phyloP scores from a whole-genome alignment of 257 asterid genomes.

The Jacaranda mimosifolia region DNA sequence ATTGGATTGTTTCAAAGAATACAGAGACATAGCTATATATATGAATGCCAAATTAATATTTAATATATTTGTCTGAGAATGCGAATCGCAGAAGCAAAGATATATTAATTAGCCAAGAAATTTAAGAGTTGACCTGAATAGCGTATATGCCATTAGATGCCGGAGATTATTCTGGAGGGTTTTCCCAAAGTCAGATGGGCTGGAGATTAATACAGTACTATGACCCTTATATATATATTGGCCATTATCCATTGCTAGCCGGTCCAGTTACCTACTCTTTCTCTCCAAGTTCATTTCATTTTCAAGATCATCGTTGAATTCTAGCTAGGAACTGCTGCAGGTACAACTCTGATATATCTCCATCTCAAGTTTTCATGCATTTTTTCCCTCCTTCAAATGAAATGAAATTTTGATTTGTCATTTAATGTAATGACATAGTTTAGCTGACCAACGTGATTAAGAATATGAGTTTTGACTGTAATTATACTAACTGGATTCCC shows the following conservation, averaged over 20 bases:
- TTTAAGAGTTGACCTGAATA: constrained; percentile 34
- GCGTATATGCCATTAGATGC: constrained; percentile 42
- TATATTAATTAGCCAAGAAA: neutral
- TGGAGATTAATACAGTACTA: no score
- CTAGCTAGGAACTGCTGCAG: neutral
- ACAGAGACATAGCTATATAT: neutral
- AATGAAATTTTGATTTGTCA: no score
- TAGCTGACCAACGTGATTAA: no score
- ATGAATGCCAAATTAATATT: neutral
- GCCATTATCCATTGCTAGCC: neutral
- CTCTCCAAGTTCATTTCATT: constrained; percentile 1
- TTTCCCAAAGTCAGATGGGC: neutral
- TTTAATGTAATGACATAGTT: no score
- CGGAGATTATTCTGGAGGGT: neutral
- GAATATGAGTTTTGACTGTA: neutral
- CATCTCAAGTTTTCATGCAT: no score
- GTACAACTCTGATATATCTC: neutral
- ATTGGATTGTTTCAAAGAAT: constrained; percentile 6
- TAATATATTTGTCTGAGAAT: constrained; percentile 8
- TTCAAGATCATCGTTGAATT: neutral
- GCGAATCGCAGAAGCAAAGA: neutral
- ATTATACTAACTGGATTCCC: no score
- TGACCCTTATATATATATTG: neutral
- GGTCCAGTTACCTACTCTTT: neutral
- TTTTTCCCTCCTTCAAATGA: no score